Evolutionary conservation across 768 basidiomycete species (phyloP), one percentile per base, ranked within the genome.

Genomic region (Chalciporus pseudorubinellus): DNA sequence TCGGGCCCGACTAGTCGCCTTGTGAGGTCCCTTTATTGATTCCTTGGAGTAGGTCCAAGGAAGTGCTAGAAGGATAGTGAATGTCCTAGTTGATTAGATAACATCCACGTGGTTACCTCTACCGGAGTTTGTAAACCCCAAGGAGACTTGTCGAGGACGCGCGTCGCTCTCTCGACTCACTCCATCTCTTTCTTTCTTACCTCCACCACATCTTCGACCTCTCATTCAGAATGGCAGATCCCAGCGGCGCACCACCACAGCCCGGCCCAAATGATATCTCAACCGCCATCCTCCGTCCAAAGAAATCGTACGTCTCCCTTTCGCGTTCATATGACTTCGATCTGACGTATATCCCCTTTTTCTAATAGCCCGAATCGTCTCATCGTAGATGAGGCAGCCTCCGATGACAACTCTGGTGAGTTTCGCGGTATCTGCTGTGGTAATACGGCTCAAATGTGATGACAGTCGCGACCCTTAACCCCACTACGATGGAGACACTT

Each of bases 391-490:
- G 97, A 99, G 67, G 84, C 93, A 31, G 79, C 86, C 14, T 78
- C 87, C 31, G 97, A 99, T 71, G 97, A 99, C 68, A 99, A 98
- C 79, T 95, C 92, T 70, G 90, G 90, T 87, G 63, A 65, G 81
- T 57, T 13, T 48, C 13, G 16, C 11, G n/a, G 3, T 22, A n/a
- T 39, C 21, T 24, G 8, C 28, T 24, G 38, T 47, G 26, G 49
- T 60, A 51, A 70, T 50, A 55, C 39, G 49, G 4, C 55, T 52
- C 8, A 44, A 61, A 40, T 14, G 20, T 41, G 39, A 45, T 45
- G 20, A 24, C 60, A 88, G 95, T 98, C 60, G 95, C 94, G 50
- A 95, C 92, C 22, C 77, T 98, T 34, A 92, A 95, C 77, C 95
- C 97, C 43, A 86, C 86, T 36, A 99, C 95, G 33, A 98, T 98